Evolutionary conservation across 176 grass and related monocot species (phyloP).

Genomic region (Oryza punctata): DNA sequence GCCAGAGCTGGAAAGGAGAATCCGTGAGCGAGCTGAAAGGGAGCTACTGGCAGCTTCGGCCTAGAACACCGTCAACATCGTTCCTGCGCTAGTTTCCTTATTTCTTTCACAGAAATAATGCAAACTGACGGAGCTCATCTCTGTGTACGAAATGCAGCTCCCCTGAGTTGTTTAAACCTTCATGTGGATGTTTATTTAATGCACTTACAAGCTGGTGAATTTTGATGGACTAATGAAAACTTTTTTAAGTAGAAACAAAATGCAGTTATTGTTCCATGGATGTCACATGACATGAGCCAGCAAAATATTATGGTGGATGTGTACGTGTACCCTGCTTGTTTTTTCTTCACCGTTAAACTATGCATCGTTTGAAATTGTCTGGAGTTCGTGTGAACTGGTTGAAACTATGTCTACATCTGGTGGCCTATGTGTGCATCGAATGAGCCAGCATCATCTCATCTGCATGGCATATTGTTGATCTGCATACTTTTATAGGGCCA

Average conservation of each 20-base stretch:
- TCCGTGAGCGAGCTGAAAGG: constrained; percentile 72
- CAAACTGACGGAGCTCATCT: constrained; percentile 62
- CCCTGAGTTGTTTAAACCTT: constrained; percentile 50
- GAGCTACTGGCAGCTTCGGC: constrained; percentile 82
- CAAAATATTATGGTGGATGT: constrained; percentile 24
- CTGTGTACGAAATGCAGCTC: constrained; percentile 37
- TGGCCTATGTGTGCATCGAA: background rate
- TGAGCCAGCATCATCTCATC: background rate
- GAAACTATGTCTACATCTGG: constrained; percentile 21
- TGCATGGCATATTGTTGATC: constrained; percentile 23
- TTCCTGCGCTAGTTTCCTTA: constrained; percentile 44
- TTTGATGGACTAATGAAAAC: constrained; percentile 33
- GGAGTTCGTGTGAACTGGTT: background rate
- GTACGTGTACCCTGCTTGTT: constrained; percentile 5
- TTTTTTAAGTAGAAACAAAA: constrained; percentile 41
- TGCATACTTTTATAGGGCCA: constrained; percentile 17
- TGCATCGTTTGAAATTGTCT: background rate
- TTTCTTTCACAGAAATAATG: constrained; percentile 67
- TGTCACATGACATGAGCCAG: constrained; percentile 25
- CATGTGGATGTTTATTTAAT: constrained; percentile 52
- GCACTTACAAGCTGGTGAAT: constrained; percentile 24
- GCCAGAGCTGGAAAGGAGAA: constrained; percentile 89
- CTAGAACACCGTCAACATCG: constrained; percentile 17
- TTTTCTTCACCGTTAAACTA: constrained; percentile 6
- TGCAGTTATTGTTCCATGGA: constrained; percentile 17